Evolutionary conservation across 1,284 basidiomycete species (phyloP).

Genomic region (Mixia osmundae): DNA sequence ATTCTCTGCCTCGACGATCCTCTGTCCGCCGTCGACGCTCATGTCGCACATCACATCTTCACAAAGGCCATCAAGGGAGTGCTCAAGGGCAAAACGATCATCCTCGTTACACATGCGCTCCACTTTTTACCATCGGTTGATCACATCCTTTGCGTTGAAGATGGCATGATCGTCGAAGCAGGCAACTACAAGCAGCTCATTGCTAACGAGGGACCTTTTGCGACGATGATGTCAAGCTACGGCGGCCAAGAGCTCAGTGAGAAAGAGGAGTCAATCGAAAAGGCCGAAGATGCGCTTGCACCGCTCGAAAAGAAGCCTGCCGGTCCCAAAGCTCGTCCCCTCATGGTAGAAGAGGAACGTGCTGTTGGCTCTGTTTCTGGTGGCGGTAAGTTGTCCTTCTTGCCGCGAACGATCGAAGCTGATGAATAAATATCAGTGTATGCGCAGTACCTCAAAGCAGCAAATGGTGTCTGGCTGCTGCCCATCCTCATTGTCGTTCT

Average conservation of each 20-base stretch:
- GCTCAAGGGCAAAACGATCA: slow-evolving; percentile 32
- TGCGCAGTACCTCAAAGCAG: slow-evolving; percentile 39
- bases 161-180: slow-evolving; percentile 38
- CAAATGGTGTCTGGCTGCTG: slow-evolving; percentile 32
- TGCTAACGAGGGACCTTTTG: slow-evolving; percentile 39
- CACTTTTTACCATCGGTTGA: slow-evolving; percentile 52
- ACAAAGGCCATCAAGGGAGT: slow-evolving; percentile 50
- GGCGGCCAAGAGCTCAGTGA: slow-evolving; percentile 31
- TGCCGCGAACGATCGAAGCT: background rate
- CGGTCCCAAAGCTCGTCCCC: slow-evolving; percentile 29
- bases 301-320: slow-evolving; percentile 16
- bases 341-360: slow-evolving; percentile 29
- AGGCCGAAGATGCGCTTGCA: slow-evolving; percentile 19
- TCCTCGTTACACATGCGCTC: slow-evolving; percentile 45
- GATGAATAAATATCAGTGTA: slow-evolving; percentile 30
- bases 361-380: slow-evolving; percentile 10
- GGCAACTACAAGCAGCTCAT: slow-evolving; percentile 51
- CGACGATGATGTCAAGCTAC: slow-evolving; percentile 42
- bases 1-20: slow-evolving; percentile 51
- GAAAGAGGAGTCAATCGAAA: slow-evolving; percentile 26
- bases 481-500: slow-evolving; percentile 36
- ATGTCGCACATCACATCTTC: slow-evolving; percentile 68
- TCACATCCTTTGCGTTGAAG: slow-evolving; percentile 50
- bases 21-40: slow-evolving; percentile 51
- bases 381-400: slow-evolving; percentile 23